A percentile compares a stretch with the other conserved stretches of the same genome.
Evolutionary conservation across 495 filamentous ascomycete species (phyloP).

Genomic region (Xylaria flabelliformis): DNA sequence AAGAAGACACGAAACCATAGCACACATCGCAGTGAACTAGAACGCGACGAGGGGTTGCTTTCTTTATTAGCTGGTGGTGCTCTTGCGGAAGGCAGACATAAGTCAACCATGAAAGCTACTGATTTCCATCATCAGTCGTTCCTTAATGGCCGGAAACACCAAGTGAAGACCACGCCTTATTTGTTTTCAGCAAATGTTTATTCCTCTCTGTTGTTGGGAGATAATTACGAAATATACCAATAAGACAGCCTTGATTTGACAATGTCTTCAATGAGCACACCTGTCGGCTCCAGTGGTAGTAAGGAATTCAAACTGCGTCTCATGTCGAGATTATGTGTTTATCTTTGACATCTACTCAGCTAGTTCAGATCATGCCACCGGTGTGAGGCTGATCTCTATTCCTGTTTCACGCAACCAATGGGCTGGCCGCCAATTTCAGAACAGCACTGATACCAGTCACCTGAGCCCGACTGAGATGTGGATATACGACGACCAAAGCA

Average conservation of each 20-base stretch:
- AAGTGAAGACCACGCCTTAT: not conserved
- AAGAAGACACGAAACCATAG: not conserved
- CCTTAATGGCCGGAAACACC: not conserved
- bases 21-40: not conserved
- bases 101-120: not conserved
- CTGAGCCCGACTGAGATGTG: constrained; percentile 8
- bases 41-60: not conserved
- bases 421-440: not conserved
- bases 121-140: not conserved
- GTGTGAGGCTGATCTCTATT: not conserved
- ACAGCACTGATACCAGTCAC: not conserved
- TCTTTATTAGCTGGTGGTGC: not conserved
- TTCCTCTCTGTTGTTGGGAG: not conserved
- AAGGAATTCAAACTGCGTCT: not conserved
- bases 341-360: not conserved
- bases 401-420: constrained; percentile 9
- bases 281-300: not conserved
- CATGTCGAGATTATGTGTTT: not conserved
- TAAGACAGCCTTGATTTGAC: not conserved
- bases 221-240: not conserved
- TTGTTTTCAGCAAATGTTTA: not conserved
- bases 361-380: not conserved
- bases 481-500: constrained; percentile 2
- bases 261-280: not conserved
- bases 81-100: not conserved